Base-by-base conservation (phyloP, 192 early-diverging fungal genomes). In the Pilobolus umbonatus region DNA sequence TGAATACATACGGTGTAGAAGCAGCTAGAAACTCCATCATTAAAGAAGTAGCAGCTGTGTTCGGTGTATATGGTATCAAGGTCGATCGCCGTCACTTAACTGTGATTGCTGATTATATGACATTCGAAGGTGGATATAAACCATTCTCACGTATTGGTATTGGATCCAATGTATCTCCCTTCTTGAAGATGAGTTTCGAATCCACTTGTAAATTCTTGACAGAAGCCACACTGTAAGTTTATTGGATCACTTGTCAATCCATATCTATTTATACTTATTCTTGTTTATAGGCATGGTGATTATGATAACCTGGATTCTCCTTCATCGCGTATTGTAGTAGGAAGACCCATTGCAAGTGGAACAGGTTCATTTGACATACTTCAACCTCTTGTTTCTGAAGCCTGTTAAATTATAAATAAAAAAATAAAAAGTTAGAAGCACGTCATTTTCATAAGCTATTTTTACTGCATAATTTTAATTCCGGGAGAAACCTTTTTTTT, bases 41-140 rank as follows among this genome's bases (percentile, higher is more conserved):
- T 69, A 85, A 87, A 50, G 96, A 99, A 77, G 84, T 99, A 47
- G 83, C 83, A 6, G 75, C 77, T 22, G 98, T 99, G 30, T 99
- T 99, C 65, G 86, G 80, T 35, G 92, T 87, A 2, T 99, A 98
- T 68, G 88, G 94, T 49, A 99, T 99, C 57, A 80, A 72, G 43
- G 91, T 99, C 52, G 91, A 99, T 73, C 76, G 76, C 36, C 88
- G 96, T n/a, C 98, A 99, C 68, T 84, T 99, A 73, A 85, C 85
- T 34, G 67, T 99, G 59, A 95, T 99, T 73, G 95, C 95, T 39
- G 98, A 99, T 68, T 98, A 95, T 68, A 99, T 99, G 98, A 99
- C 98, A 0, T 98, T 96, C 67, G 98, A 98, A 77, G 96, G 98
- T 56, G 93, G 87, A 2, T 99, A 90, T 82, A 98, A 98, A 62